Evolutionary conservation across 2,329 filamentous ascomycete genomes (phyloP), one percentile per base, ranked within the genome.

Genomic region (Sclerotinia glacialis): DNA sequence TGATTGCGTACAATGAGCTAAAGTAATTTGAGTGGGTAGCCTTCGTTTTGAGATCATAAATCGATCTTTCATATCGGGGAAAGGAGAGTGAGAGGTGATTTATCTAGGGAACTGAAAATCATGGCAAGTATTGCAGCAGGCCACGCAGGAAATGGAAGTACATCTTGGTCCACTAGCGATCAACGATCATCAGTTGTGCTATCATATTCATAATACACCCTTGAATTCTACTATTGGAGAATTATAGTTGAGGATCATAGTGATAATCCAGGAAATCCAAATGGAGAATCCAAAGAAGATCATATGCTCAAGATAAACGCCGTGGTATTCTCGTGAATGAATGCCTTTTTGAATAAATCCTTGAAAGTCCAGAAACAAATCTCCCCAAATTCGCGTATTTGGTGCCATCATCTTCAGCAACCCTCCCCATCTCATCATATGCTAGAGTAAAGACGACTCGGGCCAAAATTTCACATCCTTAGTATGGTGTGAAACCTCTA

Each of bases 401-500:
- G 14, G 16, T 62, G 26, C 59, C 31, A 50, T 62, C 28, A 62
- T 34, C 47, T 26, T 62, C 8, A 56, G 49, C 50, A 31, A 44
- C 28, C 40, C 37, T 46, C 40, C 37, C 42, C 59, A 34, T 64
- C 42, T 54, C 21, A 49, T 64, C 58, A 47, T 56, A 47, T 37
- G 58, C 21, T 60, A 49, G 44, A 60, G 58, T 23, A 28, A 23
- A 60, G 44, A 23, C 23, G 16, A 55, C 46, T 34, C 34, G 14
- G 26, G 54, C n/a, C 18, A 49, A 59, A 67, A 11, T n/a, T 26
- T 23, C 5, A 21, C 9, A 26, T 26, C 5, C 42, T 77, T 83
- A 90, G 78, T 90, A 90, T 67, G 88, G 88, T 66, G 83, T 78
- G 76, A 81, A 89, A 69, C 87, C 87, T 73, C 87, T 83, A 66